Evolutionary conservation across 1,139 yeast genomes (phyloP).

Genomic region (Candida frijolesensis): DNA sequence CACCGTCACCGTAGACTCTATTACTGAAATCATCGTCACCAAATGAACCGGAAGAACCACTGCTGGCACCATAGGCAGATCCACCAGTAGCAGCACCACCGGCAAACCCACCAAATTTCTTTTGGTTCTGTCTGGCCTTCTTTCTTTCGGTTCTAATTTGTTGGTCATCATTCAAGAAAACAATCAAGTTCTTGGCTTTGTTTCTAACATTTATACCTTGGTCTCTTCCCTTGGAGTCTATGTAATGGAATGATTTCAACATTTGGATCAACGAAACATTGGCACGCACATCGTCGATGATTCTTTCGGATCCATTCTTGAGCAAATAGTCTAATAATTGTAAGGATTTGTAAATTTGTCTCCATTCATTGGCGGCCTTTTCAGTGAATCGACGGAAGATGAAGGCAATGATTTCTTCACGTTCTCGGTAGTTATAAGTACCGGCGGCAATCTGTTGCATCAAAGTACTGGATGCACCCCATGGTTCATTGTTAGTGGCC

Average conservation of each 20-base stretch:
- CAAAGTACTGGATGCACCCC: slow-evolving; percentile 95
- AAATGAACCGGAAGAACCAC: slow-evolving; percentile 5
- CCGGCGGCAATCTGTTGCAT: slow-evolving; percentile 97
- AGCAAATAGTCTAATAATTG: slow-evolving; percentile 89
- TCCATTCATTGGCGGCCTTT: slow-evolving; percentile 95
- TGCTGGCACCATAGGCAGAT: slow-evolving; percentile 27
- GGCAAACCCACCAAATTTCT: slow-evolving; percentile 71
- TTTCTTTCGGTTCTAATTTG: slow-evolving; percentile 82
- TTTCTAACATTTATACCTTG: slow-evolving; percentile 96
- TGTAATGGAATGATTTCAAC: slow-evolving; percentile 92
- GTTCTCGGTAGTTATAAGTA: slow-evolving; percentile 81
- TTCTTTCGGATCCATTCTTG: slow-evolving; percentile 91
- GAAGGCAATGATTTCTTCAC: slow-evolving; percentile 76
- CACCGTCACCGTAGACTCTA: slow-evolving; percentile 79
- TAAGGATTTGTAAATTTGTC: slow-evolving; percentile 92
- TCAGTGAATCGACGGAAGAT: slow-evolving; percentile 85
- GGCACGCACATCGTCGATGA: slow-evolving; percentile 91
- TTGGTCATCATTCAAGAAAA: slow-evolving; percentile 74
- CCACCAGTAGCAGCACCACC: slow-evolving; percentile 48
- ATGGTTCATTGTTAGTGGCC: slow-evolving; percentile 97
- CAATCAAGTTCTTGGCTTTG: slow-evolving; percentile 76
- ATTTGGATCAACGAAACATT: slow-evolving; percentile 80
- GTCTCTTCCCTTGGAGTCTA: slow-evolving; percentile 91
- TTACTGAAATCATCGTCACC: slow-evolving; percentile 52
- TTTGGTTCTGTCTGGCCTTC: slow-evolving; percentile 80